Base-by-base conservation (phyloP, 305 asterid genomes). In the Fraxinus greggii region DNA sequence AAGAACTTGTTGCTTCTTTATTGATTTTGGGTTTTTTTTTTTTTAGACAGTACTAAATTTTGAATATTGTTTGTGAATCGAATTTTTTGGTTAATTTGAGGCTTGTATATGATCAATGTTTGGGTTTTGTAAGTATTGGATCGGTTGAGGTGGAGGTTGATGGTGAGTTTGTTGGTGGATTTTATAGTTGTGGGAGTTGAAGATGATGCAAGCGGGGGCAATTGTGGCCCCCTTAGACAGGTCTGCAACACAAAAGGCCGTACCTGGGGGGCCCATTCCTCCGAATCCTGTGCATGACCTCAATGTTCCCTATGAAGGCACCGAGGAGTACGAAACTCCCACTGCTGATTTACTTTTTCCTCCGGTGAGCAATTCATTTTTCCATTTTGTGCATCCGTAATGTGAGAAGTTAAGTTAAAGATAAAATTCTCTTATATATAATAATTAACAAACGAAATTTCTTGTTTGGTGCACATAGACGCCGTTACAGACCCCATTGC, bases 301-400 rank as follows among this genome's bases (percentile, higher is more conserved):
- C 76, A 95, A 95, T 73, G 95, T 95, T 51, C 99, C 99, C 15
- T 94, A 95, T 78, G 97, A 95, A 84, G 99, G 97, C 78, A 86
- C 91, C 4, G 99, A 95, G 90, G 99, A 95, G 92, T 95, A 85
- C 72, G 99, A 95, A 88, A 94, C 99, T 65, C 99, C 99, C 31
- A 94, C 99, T 40, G 93, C 97, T 83, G 99, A 95, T 82, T 84
- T 95, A 86, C 92, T 95, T 36, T 95, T 95, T 87, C 98, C 99
- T 21, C 99, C 99, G 54, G 99, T 95, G 84, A 89, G 97, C 85
- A 7, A 23, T 85, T 33, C 7, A 35, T 65, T 79, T 78, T 31
- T 48, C 15, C 23, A 5, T 17, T 45, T 19, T 24, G 40, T 69
- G 40, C 36, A 23, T 48, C 45, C 45, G 61, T 21, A 24, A 59